These are phyloP conservation scores for Nepenthes mirabilis DNA, from an alignment of 148 eudicot species.

Conservation along the genomic window DNA sequence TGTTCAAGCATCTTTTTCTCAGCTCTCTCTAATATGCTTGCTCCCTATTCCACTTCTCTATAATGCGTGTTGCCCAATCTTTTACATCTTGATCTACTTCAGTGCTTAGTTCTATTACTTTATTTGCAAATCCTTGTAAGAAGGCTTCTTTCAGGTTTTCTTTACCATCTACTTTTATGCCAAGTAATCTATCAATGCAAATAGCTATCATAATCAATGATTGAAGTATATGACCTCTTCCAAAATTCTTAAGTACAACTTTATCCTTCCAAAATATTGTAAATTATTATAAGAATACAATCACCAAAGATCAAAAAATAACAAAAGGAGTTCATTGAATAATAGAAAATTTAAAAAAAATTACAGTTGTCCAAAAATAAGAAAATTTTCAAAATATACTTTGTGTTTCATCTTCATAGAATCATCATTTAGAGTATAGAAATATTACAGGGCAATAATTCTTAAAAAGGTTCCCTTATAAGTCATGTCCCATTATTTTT, in stretches of 20 bases:
- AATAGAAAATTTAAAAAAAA: constrained; percentile 4
- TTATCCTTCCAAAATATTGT: constrained; percentile 74
- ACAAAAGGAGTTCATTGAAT: background rate
- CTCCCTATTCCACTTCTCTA: constrained; percentile 76
- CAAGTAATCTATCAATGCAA: constrained; percentile 77
- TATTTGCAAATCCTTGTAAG: constrained; percentile 63
- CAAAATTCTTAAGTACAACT: constrained; percentile 80
- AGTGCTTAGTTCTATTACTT: constrained; percentile 67
- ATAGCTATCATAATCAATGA: constrained; percentile 87
- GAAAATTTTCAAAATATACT: constrained; percentile 27
- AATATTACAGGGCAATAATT: background rate
- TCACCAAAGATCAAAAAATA: constrained; percentile 72
- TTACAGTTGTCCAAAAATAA: background rate
- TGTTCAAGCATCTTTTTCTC: constrained; percentile 82
- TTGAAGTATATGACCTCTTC: constrained; percentile 87
- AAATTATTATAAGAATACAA: constrained; percentile 85
- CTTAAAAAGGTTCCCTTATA: too few species aligned
- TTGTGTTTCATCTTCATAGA: constrained; percentile 64
- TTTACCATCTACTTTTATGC: constrained; percentile 63
- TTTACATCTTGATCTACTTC: constrained; percentile 67
- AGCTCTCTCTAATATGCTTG: constrained; percentile 83
- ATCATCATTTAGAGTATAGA: constrained; percentile 61
- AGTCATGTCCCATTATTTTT: too few species aligned
- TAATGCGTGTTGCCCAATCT: constrained; percentile 44
- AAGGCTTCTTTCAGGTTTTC: constrained; percentile 66